A percentile compares a stretch with the other conserved stretches of the same genome.
Evolutionary conservation across 2,329 filamentous ascomycete species (phyloP).

Genomic region (Nakataea oryzae): DNA sequence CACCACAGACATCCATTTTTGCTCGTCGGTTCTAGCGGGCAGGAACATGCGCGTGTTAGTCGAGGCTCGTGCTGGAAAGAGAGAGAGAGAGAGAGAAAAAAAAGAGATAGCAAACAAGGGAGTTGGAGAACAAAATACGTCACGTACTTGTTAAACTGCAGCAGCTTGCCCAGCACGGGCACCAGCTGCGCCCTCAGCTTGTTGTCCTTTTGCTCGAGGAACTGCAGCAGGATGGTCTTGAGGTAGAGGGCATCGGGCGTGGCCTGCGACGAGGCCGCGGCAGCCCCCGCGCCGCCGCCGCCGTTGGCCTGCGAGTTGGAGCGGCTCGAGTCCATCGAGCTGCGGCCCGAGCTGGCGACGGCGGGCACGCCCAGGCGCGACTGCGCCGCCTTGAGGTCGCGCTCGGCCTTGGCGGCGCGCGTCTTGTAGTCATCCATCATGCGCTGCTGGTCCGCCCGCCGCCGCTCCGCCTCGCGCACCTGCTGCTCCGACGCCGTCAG

Average conservation of each 20-base stretch:
- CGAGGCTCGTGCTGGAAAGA: neutral
- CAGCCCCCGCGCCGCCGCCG: slow-evolving; percentile 8
- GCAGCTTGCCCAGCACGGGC: slow-evolving; percentile 64
- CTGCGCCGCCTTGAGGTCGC: slow-evolving; percentile 47
- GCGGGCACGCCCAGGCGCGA: slow-evolving; percentile 23
- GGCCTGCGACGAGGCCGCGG: too few species aligned
- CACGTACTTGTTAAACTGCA: slow-evolving; percentile 67
- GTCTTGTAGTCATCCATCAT: slow-evolving; percentile 68
- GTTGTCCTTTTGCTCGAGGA: slow-evolving; percentile 71
- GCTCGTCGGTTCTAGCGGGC: slow-evolving; percentile 50
- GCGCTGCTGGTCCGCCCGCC: slow-evolving; percentile 64
- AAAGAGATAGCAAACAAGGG: neutral
- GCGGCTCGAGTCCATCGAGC: slow-evolving; percentile 35
- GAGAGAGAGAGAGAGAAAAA: neutral
- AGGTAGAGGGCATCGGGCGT: slow-evolving; percentile 52
- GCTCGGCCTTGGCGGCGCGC: slow-evolving; percentile 70
- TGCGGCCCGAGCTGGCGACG: slow-evolving; percentile 24
- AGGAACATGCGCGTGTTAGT: neutral
- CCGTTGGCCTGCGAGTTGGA: slow-evolving; percentile 18
- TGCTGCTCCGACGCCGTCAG: slow-evolving; percentile 84
- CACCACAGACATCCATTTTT: slow-evolving; percentile 77
- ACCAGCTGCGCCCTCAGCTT: slow-evolving; percentile 66
- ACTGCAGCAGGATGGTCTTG: slow-evolving; percentile 73
- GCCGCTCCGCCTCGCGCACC: slow-evolving; percentile 69
- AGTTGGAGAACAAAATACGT: neutral